Conservation (phyloP, 352 stramenopile species). For the Pythium volutum region DNA sequence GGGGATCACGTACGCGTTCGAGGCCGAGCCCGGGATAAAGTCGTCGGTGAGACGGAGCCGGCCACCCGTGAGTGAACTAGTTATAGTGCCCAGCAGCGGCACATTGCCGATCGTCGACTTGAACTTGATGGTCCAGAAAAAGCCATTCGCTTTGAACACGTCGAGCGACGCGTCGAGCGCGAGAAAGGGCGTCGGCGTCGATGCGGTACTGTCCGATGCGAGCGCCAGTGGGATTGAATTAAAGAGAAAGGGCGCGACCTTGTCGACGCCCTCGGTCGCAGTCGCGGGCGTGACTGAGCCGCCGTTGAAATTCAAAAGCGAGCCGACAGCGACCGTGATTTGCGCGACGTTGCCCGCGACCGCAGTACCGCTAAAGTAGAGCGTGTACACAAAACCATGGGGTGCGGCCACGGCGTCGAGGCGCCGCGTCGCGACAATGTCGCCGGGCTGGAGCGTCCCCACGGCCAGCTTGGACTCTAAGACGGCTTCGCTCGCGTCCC, state of each 20-base stretch:
- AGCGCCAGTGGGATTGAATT: constrained; percentile 56
- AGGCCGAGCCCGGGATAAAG: constrained; percentile 39
- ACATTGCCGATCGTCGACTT: constrained; percentile 75
- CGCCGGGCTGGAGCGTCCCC: constrained; percentile 16
- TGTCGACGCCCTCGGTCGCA: constrained; percentile 31
- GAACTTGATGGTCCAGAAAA: constrained; percentile 81
- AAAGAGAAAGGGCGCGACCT: constrained; percentile 27
- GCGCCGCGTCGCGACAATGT: constrained; percentile 56
- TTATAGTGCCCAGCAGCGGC: constrained; percentile 35
- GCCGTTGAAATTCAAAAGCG: constrained; percentile 30
- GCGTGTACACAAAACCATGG: constrained; percentile 64
- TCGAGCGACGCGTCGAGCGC: constrained; percentile 30
- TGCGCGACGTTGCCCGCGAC: constrained; percentile 38
- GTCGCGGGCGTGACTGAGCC: constrained; percentile 33
- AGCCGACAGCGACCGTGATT: constrained; percentile 19
- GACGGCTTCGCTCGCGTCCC: constrained; percentile 49
- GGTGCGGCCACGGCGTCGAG: constrained; percentile 36
- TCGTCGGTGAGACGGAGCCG: constrained; percentile 34
- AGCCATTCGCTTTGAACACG: constrained; percentile 78
- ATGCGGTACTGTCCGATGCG: constrained; percentile 16
- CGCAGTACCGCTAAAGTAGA: constrained; percentile 64
- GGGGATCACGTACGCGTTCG: constrained; percentile 46
- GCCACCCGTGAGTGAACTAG: constrained; percentile 20
- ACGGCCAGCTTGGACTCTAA: constrained; percentile 38
- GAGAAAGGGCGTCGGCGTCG: constrained; percentile 34